A percentile compares a stretch with the other conserved stretches of the same genome.
Evolutionary conservation across 345 rosid species (phyloP).

Genomic region (Linum usitatissimum): DNA sequence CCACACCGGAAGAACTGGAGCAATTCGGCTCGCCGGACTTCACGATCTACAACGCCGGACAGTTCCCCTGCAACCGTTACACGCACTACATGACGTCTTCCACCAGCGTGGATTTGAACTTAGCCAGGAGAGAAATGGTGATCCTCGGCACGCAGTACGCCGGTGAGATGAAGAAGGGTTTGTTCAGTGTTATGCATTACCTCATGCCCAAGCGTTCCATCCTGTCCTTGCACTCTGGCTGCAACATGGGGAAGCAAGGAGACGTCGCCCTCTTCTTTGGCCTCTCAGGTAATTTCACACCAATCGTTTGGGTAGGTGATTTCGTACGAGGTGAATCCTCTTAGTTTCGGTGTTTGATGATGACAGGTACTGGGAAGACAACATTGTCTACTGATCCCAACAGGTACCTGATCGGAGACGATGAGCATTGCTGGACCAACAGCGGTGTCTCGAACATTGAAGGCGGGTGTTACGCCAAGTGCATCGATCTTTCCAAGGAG

Average conservation of each 20-base stretch:
- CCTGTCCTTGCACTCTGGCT: conserved; percentile 92
- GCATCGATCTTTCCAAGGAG: conserved; percentile 82
- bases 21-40: conserved; percentile 95
- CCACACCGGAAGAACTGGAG: conserved; percentile 97
- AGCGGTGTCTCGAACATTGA: conserved; percentile 90
- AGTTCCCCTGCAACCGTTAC: conserved; percentile 96
- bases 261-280: conserved; percentile 99
- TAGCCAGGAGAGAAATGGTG: conserved; percentile 93
- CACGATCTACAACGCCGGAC: conserved; percentile 97
- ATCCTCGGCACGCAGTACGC: conserved; percentile 97
- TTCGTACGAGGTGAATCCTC: no score
- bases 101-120: conserved; percentile 90
- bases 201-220: conserved; percentile 97
- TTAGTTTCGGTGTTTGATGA: no score
- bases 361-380: conserved; percentile 83
- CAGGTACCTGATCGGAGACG: conserved; percentile 86
- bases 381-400: conserved; percentile 93
- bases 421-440: conserved; percentile 91
- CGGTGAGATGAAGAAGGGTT: conserved; percentile 99
- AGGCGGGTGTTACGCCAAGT: conserved; percentile 97
- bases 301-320: no score
- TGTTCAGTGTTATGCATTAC: conserved; percentile 96
- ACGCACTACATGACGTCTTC: conserved; percentile 99
- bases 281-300: conserved; percentile 72
- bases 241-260: conserved; percentile 98